Conservation (phyloP, 1,284 basidiomycete species). For the Malassezia yamatoensis region DNA sequence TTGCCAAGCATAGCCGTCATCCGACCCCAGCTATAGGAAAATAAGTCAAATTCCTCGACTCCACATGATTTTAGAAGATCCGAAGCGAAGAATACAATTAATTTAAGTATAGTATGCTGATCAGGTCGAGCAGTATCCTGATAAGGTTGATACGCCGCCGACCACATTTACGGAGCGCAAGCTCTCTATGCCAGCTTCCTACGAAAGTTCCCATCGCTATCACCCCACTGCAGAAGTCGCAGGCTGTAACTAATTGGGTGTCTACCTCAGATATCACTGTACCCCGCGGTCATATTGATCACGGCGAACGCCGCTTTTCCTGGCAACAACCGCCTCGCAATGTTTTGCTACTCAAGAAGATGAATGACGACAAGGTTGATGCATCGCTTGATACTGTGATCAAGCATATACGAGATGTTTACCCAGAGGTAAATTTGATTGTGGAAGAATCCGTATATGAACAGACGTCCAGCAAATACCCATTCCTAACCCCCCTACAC, state of each 20-base stretch:
- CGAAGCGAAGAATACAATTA: no score
- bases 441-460: constrained; percentile 58
- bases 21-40: not conserved
- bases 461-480: constrained; percentile 59
- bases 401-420: constrained; percentile 47
- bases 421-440: constrained; percentile 64
- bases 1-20: not conserved
- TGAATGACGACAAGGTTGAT: constrained; percentile 49
- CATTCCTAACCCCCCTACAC: constrained; percentile 4
- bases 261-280: not conserved
- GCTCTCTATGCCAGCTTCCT: not conserved
- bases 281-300: not conserved
- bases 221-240: not conserved
- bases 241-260: not conserved
- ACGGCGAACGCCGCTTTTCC: constrained; percentile 41
- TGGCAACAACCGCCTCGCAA: constrained; percentile 47
- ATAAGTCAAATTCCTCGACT: not conserved
- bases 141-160: no score
- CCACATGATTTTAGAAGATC: no score
- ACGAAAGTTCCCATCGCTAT: not conserved
- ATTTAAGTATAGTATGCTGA: no score
- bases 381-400: constrained; percentile 50
- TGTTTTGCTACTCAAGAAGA: constrained; percentile 53
- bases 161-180: no score
- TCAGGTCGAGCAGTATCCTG: no score